phyloP scores from a whole-genome alignment of 768 basidiomycete species.

The Suillus subluteus region DNA sequence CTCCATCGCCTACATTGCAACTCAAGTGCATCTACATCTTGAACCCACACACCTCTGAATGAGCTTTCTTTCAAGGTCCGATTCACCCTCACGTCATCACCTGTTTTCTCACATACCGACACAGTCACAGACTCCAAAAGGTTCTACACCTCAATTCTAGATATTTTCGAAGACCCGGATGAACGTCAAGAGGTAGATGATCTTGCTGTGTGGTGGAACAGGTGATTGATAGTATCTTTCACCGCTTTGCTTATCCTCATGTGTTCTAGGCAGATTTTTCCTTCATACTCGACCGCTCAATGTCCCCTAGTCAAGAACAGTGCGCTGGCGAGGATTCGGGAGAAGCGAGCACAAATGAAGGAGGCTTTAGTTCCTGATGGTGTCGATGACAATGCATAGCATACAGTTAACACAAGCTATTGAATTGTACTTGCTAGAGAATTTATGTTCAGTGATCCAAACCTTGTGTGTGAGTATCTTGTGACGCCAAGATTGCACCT shows the following conservation, averaged over 20 bases:
- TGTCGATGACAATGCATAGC: too few relatives aligned
- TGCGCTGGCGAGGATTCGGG: too few relatives aligned
- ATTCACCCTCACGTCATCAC: constrained; percentile 22
- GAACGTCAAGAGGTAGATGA: constrained; percentile 23
- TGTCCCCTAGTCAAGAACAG: neutral
- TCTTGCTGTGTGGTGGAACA: constrained; percentile 25
- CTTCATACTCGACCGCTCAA: constrained; percentile 9
- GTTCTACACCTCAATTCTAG: constrained; percentile 26
- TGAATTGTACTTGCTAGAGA: too few relatives aligned
- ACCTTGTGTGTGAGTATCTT: too few relatives aligned
- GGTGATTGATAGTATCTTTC: constrained; percentile 8
- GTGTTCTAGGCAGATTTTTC: constrained; percentile 14
- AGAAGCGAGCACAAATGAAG: too few relatives aligned
- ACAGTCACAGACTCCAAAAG: constrained; percentile 26
- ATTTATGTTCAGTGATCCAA: too few relatives aligned
- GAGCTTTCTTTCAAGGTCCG: constrained; percentile 13
- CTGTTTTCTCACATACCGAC: constrained; percentile 24
- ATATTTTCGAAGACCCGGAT: constrained; percentile 24
- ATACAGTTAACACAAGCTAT: too few relatives aligned
- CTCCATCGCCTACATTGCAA: constrained; percentile 28
- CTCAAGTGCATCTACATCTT: constrained; percentile 13
- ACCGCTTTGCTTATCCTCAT: neutral
- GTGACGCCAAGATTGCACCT: too few relatives aligned
- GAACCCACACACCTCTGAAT: neutral
- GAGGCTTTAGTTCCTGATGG: too few relatives aligned